These are phyloP conservation scores for Hypoxylon fuscum DNA, from an alignment of 495 filamentous ascomycete species.

Conservation along the genomic window DNA sequence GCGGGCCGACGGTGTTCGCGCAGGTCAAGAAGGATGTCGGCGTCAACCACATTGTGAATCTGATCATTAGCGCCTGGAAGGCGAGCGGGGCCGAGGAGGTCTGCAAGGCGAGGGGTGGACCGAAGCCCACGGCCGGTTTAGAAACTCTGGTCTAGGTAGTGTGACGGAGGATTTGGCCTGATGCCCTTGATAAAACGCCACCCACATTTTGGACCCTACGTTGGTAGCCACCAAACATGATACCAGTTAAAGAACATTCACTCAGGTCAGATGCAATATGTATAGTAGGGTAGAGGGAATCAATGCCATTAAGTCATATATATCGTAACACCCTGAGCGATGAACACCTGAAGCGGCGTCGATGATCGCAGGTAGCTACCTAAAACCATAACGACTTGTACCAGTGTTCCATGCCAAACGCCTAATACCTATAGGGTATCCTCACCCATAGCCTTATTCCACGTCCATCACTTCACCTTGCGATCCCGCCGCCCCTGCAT, in stretches of 20 bases:
- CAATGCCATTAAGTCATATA: conserved; percentile 26
- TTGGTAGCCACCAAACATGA: conserved; percentile 14
- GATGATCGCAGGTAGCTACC: conserved; percentile 1
- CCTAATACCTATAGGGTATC: conserved; percentile 40
- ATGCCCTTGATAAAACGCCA: background rate
- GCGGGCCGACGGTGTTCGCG: conserved; percentile 95
- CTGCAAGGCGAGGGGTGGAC: conserved; percentile 60
- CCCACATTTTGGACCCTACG: too few species aligned
- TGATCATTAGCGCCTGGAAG: conserved; percentile 94
- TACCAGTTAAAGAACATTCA: conserved; percentile 10
- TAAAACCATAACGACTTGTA: conserved; percentile 8
- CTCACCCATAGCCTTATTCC: conserved; percentile 54
- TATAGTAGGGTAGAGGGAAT: conserved; percentile 1
- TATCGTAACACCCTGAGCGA: conserved; percentile 18
- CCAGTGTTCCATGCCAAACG: conserved; percentile 3
- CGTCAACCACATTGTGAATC: conserved; percentile 82
- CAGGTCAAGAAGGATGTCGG: conserved; percentile 92
- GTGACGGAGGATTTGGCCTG: background rate
- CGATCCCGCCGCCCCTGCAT: conserved; percentile 29
- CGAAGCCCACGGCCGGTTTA: conserved; percentile 58
- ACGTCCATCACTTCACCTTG: conserved; percentile 53
- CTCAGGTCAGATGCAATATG: background rate
- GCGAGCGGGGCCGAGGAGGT: conserved; percentile 78
- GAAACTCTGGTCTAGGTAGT: conserved; percentile 45
- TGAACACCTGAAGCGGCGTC: conserved; percentile 1